phyloP scores from a whole-genome alignment of 2,329 filamentous ascomycete genomes.

The Xylariaceae sp. region DNA sequence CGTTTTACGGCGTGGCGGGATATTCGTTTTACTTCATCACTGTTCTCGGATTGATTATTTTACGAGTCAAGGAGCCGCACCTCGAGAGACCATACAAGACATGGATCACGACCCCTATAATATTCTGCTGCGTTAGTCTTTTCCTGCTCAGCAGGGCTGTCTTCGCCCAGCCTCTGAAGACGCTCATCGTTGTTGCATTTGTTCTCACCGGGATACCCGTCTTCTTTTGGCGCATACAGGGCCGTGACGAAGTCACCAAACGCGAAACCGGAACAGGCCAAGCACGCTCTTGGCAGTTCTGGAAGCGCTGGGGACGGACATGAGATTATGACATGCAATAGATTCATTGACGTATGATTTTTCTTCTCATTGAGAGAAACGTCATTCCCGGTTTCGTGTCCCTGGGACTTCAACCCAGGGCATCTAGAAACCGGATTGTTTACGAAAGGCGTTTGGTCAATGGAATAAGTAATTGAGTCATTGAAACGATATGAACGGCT shows the following conservation, averaged over 20 bases:
- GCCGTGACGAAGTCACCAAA: constrained; percentile 50
- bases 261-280: constrained; percentile 36
- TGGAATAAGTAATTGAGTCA: neutral
- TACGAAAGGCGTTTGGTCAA: constrained; percentile 7
- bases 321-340: constrained; percentile 21
- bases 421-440: neutral
- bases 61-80: constrained; percentile 79
- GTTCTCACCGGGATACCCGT: constrained; percentile 78
- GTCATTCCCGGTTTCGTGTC: neutral
- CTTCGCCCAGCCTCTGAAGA: constrained; percentile 87
- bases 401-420: neutral
- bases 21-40: constrained; percentile 98
- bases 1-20: constrained; percentile 94
- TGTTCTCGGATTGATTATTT: constrained; percentile 84
- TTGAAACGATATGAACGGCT: neutral
- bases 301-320: constrained; percentile 40
- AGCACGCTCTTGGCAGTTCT: constrained; percentile 55
- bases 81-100: constrained; percentile 89
- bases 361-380: constrained; percentile 7
- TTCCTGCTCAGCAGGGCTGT: constrained; percentile 86
- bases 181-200: constrained; percentile 78
- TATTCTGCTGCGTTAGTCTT: constrained; percentile 95
- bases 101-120: constrained; percentile 95
- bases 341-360: constrained; percentile 8
- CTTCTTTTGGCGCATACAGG: constrained; percentile 79